Evolutionary conservation across 164 flowering plant genomes (phyloP).

Genomic region (Amborella trichopoda): DNA sequence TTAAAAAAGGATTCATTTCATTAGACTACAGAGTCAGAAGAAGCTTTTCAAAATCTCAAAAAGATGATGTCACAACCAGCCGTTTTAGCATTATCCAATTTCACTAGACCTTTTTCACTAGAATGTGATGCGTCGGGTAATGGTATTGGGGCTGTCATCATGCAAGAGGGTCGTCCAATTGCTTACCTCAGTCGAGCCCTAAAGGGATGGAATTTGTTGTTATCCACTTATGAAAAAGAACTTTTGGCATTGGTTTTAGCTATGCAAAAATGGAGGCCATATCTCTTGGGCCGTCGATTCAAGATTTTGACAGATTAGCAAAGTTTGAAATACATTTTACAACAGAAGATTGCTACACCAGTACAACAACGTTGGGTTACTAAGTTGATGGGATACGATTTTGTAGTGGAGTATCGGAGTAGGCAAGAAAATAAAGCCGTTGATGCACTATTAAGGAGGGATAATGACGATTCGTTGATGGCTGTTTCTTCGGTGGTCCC

Average conservation of each 20-base stretch:
- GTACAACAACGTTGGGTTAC: slow-evolving; percentile 1
- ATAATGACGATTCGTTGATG: background rate
- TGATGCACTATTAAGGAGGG: background rate
- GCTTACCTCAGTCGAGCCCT: background rate
- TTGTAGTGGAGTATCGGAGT: background rate
- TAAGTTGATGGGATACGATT: background rate
- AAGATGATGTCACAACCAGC: background rate
- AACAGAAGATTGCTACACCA: background rate
- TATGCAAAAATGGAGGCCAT: background rate
- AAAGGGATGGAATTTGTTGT: background rate
- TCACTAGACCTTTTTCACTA: background rate
- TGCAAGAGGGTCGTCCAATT: background rate
- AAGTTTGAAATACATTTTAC: background rate
- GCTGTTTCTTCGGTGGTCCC: background rate
- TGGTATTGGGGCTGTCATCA: background rate
- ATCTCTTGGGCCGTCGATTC: background rate
- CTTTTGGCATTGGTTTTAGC: background rate
- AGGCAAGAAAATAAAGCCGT: slow-evolving; percentile 2
- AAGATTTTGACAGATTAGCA: background rate
- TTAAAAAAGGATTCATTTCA: background rate
- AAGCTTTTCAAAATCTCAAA: background rate
- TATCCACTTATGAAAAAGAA: background rate
- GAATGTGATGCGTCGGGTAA: background rate
- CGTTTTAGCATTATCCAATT: background rate
- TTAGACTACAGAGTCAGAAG: background rate